Conservation (phyloP, 1,284 basidiomycete genomes). For the Retiboletus flavoniger region DNA sequence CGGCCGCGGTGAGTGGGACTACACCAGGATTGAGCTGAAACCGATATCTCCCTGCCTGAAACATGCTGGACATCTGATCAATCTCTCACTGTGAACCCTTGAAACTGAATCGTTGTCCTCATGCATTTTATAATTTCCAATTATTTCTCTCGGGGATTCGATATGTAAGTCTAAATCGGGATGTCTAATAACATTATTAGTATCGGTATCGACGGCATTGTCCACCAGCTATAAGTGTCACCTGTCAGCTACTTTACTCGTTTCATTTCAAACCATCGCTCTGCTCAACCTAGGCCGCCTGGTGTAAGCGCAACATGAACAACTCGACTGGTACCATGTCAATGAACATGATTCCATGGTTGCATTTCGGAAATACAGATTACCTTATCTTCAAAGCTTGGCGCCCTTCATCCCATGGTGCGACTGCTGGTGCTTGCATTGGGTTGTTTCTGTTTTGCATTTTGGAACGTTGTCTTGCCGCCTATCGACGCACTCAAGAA, state of each 20-base stretch:
- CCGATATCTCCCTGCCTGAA: not conserved
- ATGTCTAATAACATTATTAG: not conserved
- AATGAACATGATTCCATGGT: constrained; percentile 52
- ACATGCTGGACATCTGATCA: not conserved
- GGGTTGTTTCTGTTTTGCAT: constrained; percentile 65
- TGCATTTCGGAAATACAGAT: constrained; percentile 66
- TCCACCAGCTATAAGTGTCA: not conserved
- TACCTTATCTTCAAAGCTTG: constrained; percentile 67
- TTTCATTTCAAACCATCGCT: not conserved
- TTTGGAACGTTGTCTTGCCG: constrained; percentile 65
- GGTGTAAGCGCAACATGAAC: not conserved
- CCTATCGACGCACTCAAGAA: constrained; percentile 52
- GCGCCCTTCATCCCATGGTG: constrained; percentile 63
- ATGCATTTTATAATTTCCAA: not conserved
- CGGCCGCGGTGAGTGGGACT: constrained; percentile 2
- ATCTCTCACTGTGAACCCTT: not conserved
- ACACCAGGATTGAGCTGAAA: not conserved
- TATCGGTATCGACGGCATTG: not conserved
- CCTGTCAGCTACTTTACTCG: not conserved
- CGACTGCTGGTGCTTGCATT: constrained; percentile 72
- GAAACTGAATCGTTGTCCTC: not conserved
- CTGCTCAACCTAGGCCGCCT: not conserved
- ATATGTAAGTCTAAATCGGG: constrained; percentile 8
- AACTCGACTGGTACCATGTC: constrained; percentile 15
- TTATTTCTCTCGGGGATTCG: not conserved